Base-by-base conservation (phyloP, 768 basidiomycete species). In the Rubroboletus pulcherrimus region DNA sequence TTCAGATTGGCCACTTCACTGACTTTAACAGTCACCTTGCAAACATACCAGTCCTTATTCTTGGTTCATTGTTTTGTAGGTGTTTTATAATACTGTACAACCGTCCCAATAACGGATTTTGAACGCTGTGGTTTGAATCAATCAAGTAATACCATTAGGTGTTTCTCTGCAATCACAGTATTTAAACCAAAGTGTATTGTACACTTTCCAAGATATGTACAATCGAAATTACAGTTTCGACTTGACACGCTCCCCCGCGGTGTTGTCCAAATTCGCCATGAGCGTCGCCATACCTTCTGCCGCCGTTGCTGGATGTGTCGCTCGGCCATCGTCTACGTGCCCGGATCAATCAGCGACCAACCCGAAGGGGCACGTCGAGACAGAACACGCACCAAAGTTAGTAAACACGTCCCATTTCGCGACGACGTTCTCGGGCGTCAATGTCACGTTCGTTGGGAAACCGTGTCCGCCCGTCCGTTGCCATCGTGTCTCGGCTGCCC, bases 401-500 rank as follows among this genome's bases (percentile, higher is more conserved):
- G 91, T 96, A 70, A 98, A 89, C 49, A 76, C 72, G 43, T 80
- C 77, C 95, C 94, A 98, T 65, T 93, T 88, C 26, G 78, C 71
- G 14, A 86, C 66, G 47, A 98, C 77, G 53, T 87, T 84, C 72
- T 98, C 97, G 0, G 93, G 90, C 8, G 84, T 85, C 58, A 89
- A 80, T 4, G 80, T 77, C 55, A 79, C 79, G 67, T 86, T 86
- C 35, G 87, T 81, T 5, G 93, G 88, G 84, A 98, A 98, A 7
- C 89, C 87, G 65, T 87, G 75, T 10, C 95, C 97, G 2, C 87
- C 89, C 9, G 92, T 78, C 14, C 93, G 84, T 71, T 98, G 90
- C 95, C 96, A 99, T 54, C 96, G 81, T 33, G 90, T 87, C 71
- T 94, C 85, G 1, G 91, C 91, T 4, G 89, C 88, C 91, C 93